Conservation (phyloP, 768 basidiomycete genomes). For the Auricularia cornea region DNA sequence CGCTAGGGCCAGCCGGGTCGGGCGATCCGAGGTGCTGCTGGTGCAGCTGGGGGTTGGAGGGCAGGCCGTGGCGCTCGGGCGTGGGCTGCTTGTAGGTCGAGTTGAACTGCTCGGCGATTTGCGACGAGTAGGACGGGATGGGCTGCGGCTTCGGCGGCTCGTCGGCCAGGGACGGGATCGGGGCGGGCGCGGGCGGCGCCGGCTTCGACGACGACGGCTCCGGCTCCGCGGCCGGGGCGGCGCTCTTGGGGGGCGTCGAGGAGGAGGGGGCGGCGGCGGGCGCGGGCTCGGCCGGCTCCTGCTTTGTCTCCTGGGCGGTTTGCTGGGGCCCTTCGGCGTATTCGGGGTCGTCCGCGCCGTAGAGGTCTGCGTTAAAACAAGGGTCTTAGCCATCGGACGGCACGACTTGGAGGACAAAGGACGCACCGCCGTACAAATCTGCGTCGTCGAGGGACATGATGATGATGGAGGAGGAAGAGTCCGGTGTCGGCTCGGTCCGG, state of each 20-base stretch:
- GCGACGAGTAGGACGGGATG: slow-evolving; percentile 31
- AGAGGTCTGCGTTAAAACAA: slow-evolving; percentile 49
- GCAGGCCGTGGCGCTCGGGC: not conserved
- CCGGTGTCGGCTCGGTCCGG: too few relatives aligned
- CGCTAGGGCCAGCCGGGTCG: slow-evolving; percentile 5
- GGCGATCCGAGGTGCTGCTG: slow-evolving; percentile 2
- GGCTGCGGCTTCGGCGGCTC: not conserved
- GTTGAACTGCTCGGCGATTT: slow-evolving; percentile 56
- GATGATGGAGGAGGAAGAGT: not conserved
- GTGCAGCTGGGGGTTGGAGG: slow-evolving; percentile 12
- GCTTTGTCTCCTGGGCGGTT: slow-evolving; percentile 15
- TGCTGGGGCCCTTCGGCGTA: slow-evolving; percentile 37
- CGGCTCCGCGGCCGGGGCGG: too few relatives aligned
- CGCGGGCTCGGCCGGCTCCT: slow-evolving; percentile 15
- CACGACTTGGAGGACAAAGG: not conserved
- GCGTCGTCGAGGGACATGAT: slow-evolving; percentile 38
- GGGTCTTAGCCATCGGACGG: not conserved
- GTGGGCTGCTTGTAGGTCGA: slow-evolving; percentile 48
- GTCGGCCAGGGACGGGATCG: not conserved
- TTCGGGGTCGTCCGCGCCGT: slow-evolving; percentile 54
- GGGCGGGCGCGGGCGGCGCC: not conserved
- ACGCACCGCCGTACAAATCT: slow-evolving; percentile 80
- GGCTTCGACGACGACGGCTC: not conserved
- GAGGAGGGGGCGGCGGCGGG: slow-evolving; percentile 23
- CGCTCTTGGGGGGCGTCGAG: slow-evolving; percentile 12